Base-by-base conservation (phyloP, 352 stramenopile genomes). In the Sclerospora graminicola region DNA sequence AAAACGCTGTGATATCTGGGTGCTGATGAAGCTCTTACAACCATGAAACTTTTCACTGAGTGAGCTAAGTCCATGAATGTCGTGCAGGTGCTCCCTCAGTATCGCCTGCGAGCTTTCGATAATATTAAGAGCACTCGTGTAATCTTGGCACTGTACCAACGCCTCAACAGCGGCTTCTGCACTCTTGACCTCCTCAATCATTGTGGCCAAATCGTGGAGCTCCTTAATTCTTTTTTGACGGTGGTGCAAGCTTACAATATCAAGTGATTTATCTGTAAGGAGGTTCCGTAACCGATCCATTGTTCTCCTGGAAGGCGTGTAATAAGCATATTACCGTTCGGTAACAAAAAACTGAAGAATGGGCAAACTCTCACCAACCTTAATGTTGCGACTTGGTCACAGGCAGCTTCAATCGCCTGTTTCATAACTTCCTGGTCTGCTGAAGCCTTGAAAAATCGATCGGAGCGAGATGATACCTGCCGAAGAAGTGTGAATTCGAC, bases 391-490 rank as follows among this genome's bases (percentile, higher is more conserved):
- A 93, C 81, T 60, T 93, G 76, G 35, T 90, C 74, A 14, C 78
- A 93, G 0, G 81, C 81, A 45, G 68, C 60, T 20, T 51, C 68
- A 36, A 93, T 87, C 16, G 74, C 85, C 38, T 84, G 75, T 48
- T 88, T 87, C 69, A 89, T 93, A 0, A 87, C 79, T 51, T 89
- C 79, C 47, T 93, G 81, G 46, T 86, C 75, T 21, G 77, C 67
- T 5, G 79, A 90, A 8, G 76, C 78, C 40, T 93, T 71, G 19
- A 93, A 90, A 61, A 93, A 90, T 14, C 74, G 70, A 45, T 93
- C 74, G 1, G 81, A 89, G 10, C 81, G 71, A 7, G 78, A 90
- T 24, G 78, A 89, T 24, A 93, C 78, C 50, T 93, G 78, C 2
- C 81, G 76, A 31, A 93, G 60, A 35, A 93, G 61, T 27, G 78